phyloP scores from a whole-genome alignment of 495 filamentous ascomycete species.

The Aspergillus hancockii region DNA sequence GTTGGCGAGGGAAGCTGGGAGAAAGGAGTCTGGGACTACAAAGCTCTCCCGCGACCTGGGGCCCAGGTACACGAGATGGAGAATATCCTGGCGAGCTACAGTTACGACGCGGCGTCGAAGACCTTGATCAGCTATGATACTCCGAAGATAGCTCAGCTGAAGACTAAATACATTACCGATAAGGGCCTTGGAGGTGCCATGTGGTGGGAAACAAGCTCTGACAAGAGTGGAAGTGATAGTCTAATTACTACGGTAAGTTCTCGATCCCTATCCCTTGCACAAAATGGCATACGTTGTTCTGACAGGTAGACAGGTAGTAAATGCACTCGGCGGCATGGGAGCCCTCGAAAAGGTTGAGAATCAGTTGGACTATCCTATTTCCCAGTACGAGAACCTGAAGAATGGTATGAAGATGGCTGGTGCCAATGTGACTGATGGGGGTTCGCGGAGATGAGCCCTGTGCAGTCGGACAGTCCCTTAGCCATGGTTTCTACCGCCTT shows the following conservation, averaged over 20 bases:
- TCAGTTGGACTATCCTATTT: slow-evolving; percentile 34
- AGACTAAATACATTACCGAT: slow-evolving; percentile 12
- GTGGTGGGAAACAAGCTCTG: slow-evolving; percentile 21
- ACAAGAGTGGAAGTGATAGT: neutral
- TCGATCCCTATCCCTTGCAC: neutral
- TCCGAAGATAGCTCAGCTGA: slow-evolving; percentile 8
- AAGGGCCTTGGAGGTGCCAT: slow-evolving; percentile 17
- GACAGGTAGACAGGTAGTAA: slow-evolving; percentile 25
- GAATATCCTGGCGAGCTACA: slow-evolving; percentile 16
- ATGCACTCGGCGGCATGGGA: slow-evolving; percentile 27
- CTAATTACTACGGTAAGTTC: slow-evolving; percentile 5
- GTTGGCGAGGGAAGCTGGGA: slow-evolving; percentile 70
- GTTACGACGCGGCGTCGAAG: slow-evolving; percentile 2
- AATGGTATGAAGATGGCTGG: neutral
- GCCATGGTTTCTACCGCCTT: too few species aligned
- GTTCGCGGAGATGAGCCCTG: too few species aligned
- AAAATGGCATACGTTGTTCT: neutral
- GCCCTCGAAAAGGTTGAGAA: slow-evolving; percentile 32
- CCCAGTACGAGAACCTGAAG: slow-evolving; percentile 30
- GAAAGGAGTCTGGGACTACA: slow-evolving; percentile 78
- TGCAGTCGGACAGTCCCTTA: too few species aligned
- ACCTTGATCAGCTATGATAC: slow-evolving; percentile 21
- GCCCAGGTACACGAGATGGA: slow-evolving; percentile 23
- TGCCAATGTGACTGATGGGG: neutral
- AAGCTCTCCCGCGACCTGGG: slow-evolving; percentile 51